A percentile compares a stretch with the other conserved stretches of the same genome.
Evolutionary conservation across 2,329 filamentous ascomycete genomes (phyloP).

Genomic region (Colletotrichum tropicicola): DNA sequence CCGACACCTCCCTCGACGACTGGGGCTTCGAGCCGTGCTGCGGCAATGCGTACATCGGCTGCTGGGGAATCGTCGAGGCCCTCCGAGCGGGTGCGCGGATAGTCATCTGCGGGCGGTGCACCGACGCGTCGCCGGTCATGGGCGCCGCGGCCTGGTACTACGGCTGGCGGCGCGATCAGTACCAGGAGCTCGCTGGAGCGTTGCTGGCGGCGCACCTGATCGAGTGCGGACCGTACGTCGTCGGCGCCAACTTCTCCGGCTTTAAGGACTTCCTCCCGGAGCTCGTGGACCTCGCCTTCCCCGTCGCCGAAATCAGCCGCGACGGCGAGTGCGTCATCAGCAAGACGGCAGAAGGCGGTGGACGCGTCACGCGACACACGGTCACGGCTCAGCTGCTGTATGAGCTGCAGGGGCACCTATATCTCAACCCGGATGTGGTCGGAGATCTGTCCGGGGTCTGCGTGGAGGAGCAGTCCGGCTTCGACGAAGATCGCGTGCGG

Average conservation of each 20-base stretch:
- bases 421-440: conserved; percentile 58
- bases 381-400: conserved; percentile 59
- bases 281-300: conserved; percentile 50
- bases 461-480: conserved; percentile 42
- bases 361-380: conserved; percentile 43
- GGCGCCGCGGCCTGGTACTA: conserved; percentile 63
- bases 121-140: conserved; percentile 57
- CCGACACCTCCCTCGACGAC: conserved; percentile 35
- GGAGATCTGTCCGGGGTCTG: conserved; percentile 47
- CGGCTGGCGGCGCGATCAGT: conserved; percentile 53
- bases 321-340: conserved; percentile 56
- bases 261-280: conserved; percentile 40
- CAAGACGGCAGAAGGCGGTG: conserved; percentile 38
- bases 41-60: conserved; percentile 60
- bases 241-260: conserved; percentile 61
- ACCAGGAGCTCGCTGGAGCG: conserved; percentile 54
- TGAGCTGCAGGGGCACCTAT: conserved; percentile 56
- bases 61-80: conserved; percentile 49
- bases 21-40: conserved; percentile 37
- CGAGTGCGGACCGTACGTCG: conserved; percentile 60
- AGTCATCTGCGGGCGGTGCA: conserved; percentile 51
- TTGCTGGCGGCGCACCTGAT: conserved; percentile 59
- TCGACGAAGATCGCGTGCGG: conserved; percentile 42
- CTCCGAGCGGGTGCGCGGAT: conserved; percentile 50
- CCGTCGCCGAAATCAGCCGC: conserved; percentile 56